Percentiles rank a stretch among this genome's conserved stretches.
Conservation (phyloP, 345 rosid species). For the Lepidium sativum region DNA sequence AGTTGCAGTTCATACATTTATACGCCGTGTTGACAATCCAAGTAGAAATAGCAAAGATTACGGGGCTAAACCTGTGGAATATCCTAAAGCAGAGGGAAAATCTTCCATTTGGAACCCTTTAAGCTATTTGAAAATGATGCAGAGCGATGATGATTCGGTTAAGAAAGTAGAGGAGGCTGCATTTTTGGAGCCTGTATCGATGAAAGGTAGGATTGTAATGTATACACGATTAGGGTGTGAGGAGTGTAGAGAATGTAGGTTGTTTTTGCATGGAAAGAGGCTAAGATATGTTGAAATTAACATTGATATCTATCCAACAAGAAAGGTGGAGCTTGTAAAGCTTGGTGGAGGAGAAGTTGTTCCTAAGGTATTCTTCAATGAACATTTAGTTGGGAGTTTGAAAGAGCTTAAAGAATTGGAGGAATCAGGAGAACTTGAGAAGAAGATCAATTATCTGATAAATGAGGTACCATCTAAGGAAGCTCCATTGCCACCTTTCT, state of each 20-base stretch:
- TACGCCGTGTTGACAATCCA: conserved; percentile 34
- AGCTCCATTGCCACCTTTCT: conserved; percentile 80
- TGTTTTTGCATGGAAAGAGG: conserved; percentile 47
- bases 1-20: conserved; percentile 50
- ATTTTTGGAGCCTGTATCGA: conserved; percentile 32
- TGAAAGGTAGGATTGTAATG: conserved; percentile 61
- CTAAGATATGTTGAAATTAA: conserved; percentile 72
- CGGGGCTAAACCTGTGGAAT: conserved; percentile 26
- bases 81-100: conserved; percentile 34
- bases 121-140: conserved; percentile 41
- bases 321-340: conserved; percentile 65
- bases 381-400: conserved; percentile 56
- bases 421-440: conserved; percentile 57
- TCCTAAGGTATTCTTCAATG: conserved; percentile 77
- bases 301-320: conserved; percentile 62
- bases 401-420: conserved; percentile 50
- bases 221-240: conserved; percentile 71
- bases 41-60: conserved; percentile 22
- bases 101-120: conserved; percentile 57
- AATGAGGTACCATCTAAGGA: conserved; percentile 43
- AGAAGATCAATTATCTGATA: conserved; percentile 54
- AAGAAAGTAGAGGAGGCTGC: conserved; percentile 27
- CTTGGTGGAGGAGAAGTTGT: conserved; percentile 28
- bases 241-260: conserved; percentile 49
- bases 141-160: conserved; percentile 33